phyloP scores from a whole-genome alignment of 257 asterid species.

The Solanum okadae region DNA sequence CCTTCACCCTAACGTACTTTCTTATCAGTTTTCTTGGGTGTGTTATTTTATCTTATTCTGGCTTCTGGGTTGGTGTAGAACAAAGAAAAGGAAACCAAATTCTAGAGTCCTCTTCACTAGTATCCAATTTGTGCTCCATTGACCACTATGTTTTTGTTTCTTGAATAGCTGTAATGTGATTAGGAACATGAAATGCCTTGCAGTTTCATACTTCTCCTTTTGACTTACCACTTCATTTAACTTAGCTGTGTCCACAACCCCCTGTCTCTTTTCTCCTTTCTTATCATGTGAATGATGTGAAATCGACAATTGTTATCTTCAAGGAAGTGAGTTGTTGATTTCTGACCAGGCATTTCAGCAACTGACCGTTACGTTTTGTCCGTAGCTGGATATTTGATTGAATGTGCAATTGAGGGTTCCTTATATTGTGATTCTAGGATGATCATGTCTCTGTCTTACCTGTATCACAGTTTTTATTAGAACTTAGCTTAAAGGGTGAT shows the following conservation, averaged over 20 bases:
- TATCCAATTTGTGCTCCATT: neutral
- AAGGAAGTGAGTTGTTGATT: neutral
- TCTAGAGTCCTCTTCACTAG: neutral
- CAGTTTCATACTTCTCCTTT: neutral
- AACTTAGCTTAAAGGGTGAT: neutral
- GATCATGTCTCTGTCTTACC: neutral
- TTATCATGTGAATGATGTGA: neutral
- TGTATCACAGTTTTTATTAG: neutral
- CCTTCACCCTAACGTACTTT: neutral
- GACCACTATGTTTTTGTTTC: neutral
- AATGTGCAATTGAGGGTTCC: neutral
- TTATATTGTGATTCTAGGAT: neutral
- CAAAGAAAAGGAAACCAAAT: neutral
- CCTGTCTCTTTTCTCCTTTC: neutral
- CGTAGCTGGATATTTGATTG: neutral
- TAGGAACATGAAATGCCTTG: neutral
- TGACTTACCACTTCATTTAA: neutral
- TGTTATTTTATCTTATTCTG: neutral
- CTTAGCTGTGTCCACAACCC: neutral
- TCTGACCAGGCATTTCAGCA: neutral
- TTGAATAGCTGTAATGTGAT: neutral
- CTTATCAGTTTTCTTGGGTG: neutral
- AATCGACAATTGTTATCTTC: neutral
- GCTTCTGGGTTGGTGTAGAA: neutral
- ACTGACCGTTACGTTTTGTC: neutral